These are phyloP conservation scores for Elaeis guineensis DNA, from an alignment of 176 grass and related monocot genomes.

Conservation along the genomic window DNA sequence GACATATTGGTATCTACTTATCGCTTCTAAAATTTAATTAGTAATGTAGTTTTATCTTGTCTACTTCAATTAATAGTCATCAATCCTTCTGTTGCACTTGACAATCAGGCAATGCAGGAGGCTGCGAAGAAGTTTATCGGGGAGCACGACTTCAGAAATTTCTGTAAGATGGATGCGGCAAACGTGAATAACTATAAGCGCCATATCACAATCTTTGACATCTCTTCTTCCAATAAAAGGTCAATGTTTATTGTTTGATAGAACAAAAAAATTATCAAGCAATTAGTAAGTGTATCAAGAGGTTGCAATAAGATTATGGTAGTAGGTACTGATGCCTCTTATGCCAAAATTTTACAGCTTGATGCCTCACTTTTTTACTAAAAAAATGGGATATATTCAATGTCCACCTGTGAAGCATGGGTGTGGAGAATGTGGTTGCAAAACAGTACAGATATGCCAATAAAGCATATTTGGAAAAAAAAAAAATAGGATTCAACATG, in stretches of 20 bases:
- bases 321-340: no score
- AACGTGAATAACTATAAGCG: slow-evolving; percentile 90
- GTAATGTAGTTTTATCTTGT: slow-evolving; percentile 6
- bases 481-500: no score
- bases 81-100: slow-evolving; percentile 13
- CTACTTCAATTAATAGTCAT: neutral
- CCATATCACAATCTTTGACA: slow-evolving; percentile 65
- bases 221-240: slow-evolving; percentile 59
- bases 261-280: no score
- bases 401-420: no score
- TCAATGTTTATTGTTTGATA: slow-evolving; percentile 17
- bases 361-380: no score
- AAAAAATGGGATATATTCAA: no score
- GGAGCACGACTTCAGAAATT: slow-evolving; percentile 93
- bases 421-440: no score
- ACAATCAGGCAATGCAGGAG: slow-evolving; percentile 72
- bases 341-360: no score
- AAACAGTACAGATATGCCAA: no score
- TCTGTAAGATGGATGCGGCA: slow-evolving; percentile 93
- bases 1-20: slow-evolving; percentile 48
- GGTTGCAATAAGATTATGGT: no score
- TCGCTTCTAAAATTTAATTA: slow-evolving; percentile 12
- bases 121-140: slow-evolving; percentile 68
- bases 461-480: no score
- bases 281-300: no score